Evolutionary conservation across 805 yeast genomes (phyloP).

Genomic region (Komagataella ulmi): DNA sequence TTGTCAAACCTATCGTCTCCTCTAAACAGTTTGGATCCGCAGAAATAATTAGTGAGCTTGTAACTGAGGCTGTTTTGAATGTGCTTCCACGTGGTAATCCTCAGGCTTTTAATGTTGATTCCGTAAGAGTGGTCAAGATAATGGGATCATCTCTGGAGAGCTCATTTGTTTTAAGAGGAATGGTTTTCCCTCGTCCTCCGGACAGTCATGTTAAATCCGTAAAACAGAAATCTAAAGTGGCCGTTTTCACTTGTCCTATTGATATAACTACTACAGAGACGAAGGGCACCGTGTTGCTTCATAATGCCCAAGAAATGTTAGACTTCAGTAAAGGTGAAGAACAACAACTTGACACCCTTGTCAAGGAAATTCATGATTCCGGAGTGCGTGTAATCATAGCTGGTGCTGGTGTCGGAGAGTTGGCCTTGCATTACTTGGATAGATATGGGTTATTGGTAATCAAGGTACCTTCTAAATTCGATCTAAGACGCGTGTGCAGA

Average conservation of each 20-base stretch:
- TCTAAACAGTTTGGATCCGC: slow-evolving; percentile 91
- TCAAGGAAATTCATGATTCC: slow-evolving; percentile 68
- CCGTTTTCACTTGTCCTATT: slow-evolving; percentile 84
- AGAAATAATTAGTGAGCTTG: slow-evolving; percentile 60
- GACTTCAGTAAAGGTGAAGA: slow-evolving; percentile 96
- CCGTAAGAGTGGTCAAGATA: slow-evolving; percentile 88
- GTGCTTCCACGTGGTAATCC: slow-evolving; percentile 64
- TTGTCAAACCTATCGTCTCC: slow-evolving; percentile 76
- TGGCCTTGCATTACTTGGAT: slow-evolving; percentile 86
- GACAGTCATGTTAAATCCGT: slow-evolving; percentile 75
- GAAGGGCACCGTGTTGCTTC: slow-evolving; percentile 91
- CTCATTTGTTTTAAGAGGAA: slow-evolving; percentile 82
- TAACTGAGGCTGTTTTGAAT: slow-evolving; percentile 71
- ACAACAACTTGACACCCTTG: slow-evolving; percentile 74
- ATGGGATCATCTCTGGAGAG: slow-evolving; percentile 77
- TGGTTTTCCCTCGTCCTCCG: slow-evolving; percentile 98
- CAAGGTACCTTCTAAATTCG: slow-evolving; percentile 89
- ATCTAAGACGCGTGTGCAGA: slow-evolving; percentile 83
- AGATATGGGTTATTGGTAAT: slow-evolving; percentile 75
- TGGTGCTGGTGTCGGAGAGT: slow-evolving; percentile 88
- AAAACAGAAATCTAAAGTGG: slow-evolving; percentile 62
- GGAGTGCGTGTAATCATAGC: slow-evolving; percentile 86
- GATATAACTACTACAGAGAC: slow-evolving; percentile 97
- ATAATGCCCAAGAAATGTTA: slow-evolving; percentile 93
- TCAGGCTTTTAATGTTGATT: slow-evolving; percentile 72